Evolutionary conservation across 352 stramenopile genomes (phyloP).

Genomic region (Globisporangium irregulare): DNA sequence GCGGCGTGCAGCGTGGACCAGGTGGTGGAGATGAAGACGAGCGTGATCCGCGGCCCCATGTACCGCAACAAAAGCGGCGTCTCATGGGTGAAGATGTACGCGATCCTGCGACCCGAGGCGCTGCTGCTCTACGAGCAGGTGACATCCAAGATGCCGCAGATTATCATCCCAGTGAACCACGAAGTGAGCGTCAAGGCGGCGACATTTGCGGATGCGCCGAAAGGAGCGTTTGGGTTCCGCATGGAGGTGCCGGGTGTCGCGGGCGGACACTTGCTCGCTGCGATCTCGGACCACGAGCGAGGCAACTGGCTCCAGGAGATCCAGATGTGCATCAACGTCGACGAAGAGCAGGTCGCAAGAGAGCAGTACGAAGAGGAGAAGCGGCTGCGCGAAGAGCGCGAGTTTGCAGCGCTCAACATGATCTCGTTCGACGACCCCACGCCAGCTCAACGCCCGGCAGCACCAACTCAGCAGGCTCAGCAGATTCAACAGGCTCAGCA

Average conservation of each 20-base stretch:
- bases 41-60: conserved; percentile 60
- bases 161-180: conserved; percentile 77
- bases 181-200: conserved; percentile 43
- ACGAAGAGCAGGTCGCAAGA: conserved; percentile 31
- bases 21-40: conserved; percentile 67
- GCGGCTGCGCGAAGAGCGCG: conserved; percentile 43
- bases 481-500: neutral
- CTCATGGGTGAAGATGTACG: conserved; percentile 70
- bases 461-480: conserved; percentile 1
- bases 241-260: conserved; percentile 60
- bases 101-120: conserved; percentile 60
- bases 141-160: conserved; percentile 50
- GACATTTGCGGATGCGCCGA: conserved; percentile 45
- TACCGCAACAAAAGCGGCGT: conserved; percentile 69
- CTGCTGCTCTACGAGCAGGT: conserved; percentile 69
- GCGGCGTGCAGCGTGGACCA: conserved; percentile 61
- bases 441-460: neutral
- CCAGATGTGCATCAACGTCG: conserved; percentile 59
- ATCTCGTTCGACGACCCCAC: conserved; percentile 69
- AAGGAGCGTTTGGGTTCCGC: conserved; percentile 57
- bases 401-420: conserved; percentile 76
- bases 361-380: conserved; percentile 58
- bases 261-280: conserved; percentile 56
- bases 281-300: conserved; percentile 61
- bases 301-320: conserved; percentile 79